Percentiles rank a stretch among this genome's conserved stretches.
Conservation (phyloP, 768 basidiomycete species). For the Lactarius akahatsu region DNA sequence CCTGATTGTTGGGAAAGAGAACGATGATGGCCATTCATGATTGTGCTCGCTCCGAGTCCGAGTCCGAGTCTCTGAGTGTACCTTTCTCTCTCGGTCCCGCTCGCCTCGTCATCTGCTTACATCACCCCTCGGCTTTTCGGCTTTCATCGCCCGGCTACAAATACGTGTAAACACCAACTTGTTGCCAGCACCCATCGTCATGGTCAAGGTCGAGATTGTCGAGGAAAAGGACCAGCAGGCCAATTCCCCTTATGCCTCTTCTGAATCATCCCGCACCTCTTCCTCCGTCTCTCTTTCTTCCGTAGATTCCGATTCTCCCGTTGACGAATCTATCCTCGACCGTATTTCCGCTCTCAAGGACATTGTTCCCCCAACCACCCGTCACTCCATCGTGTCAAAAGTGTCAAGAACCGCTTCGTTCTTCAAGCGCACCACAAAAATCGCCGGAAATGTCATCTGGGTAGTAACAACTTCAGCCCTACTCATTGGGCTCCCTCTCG, state of each 20-base stretch:
- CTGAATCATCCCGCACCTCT: slow-evolving; percentile 70
- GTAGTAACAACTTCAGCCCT: slow-evolving; percentile 91
- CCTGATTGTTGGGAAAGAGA: slow-evolving; percentile 22
- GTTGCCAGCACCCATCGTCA: slow-evolving; percentile 35
- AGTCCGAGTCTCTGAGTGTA: neutral
- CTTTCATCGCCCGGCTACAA: neutral
- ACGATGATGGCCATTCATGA: slow-evolving; percentile 8
- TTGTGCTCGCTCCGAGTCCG: neutral
- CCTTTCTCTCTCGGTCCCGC: slow-evolving; percentile 15
- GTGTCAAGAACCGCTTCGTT: slow-evolving; percentile 60
- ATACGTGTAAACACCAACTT: neutral
- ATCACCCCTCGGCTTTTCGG: slow-evolving; percentile 1
- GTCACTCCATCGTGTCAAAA: slow-evolving; percentile 67
- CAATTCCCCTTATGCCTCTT: slow-evolving; percentile 69
- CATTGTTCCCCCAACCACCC: slow-evolving; percentile 90
- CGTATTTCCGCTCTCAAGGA: slow-evolving; percentile 90
- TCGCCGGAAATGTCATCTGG: slow-evolving; percentile 91
- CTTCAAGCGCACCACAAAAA: slow-evolving; percentile 63
- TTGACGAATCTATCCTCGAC: slow-evolving; percentile 83
- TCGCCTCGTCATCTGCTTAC: neutral
- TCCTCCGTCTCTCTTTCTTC: slow-evolving; percentile 78
- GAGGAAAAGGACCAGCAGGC: slow-evolving; percentile 70
- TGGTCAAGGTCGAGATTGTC: slow-evolving; percentile 94
- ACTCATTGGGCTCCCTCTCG: slow-evolving; percentile 90
- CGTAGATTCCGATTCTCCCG: slow-evolving; percentile 65